Evolutionary conservation across 305 asterid genomes (phyloP).

Genomic region (Fraxinus sp.): DNA sequence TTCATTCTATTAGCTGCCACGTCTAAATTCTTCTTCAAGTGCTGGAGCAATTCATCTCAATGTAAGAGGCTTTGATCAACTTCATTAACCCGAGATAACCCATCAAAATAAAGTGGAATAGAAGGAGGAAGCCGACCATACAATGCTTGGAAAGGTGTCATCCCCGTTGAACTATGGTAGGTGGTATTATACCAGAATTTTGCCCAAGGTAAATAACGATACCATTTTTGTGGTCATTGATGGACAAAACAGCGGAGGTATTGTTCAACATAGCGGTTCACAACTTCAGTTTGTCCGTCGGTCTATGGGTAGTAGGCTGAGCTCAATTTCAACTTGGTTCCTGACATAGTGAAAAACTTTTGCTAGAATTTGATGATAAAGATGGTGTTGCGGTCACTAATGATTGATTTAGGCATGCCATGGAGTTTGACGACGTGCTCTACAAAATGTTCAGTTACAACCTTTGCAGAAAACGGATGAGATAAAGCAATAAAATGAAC

Average conservation of each 20-base stretch:
- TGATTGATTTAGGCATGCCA: not conserved
- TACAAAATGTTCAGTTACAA: not conserved
- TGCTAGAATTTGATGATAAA: not conserved
- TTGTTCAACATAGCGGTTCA: not conserved
- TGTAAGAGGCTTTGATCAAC: not conserved
- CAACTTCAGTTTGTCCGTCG: not conserved
- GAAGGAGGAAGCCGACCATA: not conserved
- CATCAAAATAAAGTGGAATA: not conserved
- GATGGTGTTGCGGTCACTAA: not conserved
- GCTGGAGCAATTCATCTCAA: not conserved
- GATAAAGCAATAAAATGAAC: not conserved
- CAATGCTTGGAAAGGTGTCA: not conserved
- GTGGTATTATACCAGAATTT: constrained; percentile 14
- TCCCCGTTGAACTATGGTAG: not conserved
- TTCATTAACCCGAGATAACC: not conserved
- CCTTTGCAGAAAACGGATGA: not conserved
- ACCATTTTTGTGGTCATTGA: not conserved
- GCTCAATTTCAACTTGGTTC: not conserved
- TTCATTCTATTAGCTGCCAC: not conserved
- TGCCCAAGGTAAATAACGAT: not conserved
- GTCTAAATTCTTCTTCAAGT: not conserved
- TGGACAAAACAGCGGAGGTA: not conserved
- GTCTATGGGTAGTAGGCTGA: not conserved
- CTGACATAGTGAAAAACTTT: not conserved
- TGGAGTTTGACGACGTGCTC: not conserved